Percentiles rank a stretch among this genome's conserved stretches.
phyloP scores from a whole-genome alignment of 345 rosid genomes.

The Isatis tinctoria region DNA sequence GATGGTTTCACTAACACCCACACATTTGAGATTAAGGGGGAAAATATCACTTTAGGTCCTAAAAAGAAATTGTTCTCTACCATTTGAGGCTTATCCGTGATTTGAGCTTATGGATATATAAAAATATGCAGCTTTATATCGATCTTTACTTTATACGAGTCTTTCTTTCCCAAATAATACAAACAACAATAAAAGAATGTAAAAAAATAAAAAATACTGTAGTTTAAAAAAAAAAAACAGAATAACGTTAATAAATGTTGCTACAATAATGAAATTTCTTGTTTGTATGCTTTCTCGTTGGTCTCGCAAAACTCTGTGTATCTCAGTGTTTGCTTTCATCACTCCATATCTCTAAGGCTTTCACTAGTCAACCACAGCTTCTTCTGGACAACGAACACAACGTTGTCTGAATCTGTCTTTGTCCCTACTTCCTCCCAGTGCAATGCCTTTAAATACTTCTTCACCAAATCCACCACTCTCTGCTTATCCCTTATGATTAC shows the following conservation, averaged over 20 bases:
- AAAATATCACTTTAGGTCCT: too few species aligned
- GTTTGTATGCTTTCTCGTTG: constrained; percentile 22
- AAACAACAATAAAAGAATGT: constrained; percentile 21
- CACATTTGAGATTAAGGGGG: too few species aligned
- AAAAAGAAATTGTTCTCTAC: too few species aligned
- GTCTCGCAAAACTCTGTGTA: background rate
- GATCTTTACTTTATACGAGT: background rate
- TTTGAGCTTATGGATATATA: too few species aligned
- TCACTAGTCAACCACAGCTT: constrained; percentile 76
- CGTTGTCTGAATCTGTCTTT: constrained; percentile 39
- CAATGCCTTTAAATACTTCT: constrained; percentile 59
- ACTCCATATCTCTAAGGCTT: constrained; percentile 59
- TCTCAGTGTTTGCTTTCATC: background rate
- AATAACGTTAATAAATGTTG: constrained; percentile 31
- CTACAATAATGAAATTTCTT: constrained; percentile 4
- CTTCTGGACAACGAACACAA: constrained; percentile 57
- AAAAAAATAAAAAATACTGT: constrained; percentile 17
- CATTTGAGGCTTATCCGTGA: too few species aligned
- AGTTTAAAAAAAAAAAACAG: constrained; percentile 24
- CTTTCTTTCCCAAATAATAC: constrained; percentile 29
- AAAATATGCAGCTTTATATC: too few species aligned
- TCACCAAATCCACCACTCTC: constrained; percentile 48
- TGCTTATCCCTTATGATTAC: constrained; percentile 69
- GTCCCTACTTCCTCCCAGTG: constrained; percentile 78
- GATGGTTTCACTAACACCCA: too few species aligned